A percentile compares a stretch with the other conserved stretches of the same genome.
These are phyloP conservation scores for Phytophthora pinifolia DNA, from an alignment of 352 stramenopile genomes.

Conservation along the genomic window DNA sequence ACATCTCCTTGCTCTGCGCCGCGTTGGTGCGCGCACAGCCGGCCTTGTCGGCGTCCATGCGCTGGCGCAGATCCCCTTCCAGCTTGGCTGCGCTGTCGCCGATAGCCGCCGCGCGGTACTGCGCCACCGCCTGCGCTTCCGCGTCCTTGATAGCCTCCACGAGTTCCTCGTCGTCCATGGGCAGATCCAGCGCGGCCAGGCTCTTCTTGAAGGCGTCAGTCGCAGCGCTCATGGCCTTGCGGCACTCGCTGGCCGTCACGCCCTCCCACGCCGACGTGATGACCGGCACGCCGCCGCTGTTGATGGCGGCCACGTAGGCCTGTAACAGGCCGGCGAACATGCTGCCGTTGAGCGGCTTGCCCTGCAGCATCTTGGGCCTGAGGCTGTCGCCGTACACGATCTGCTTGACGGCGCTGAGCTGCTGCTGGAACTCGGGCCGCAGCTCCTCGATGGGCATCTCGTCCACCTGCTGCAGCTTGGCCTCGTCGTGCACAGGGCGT, in stretches of 20 bases:
- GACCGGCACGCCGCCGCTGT: constrained; percentile 86
- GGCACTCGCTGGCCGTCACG: constrained; percentile 79
- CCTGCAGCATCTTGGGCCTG: constrained; percentile 83
- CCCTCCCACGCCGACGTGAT: constrained; percentile 89
- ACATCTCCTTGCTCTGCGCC: constrained; percentile 72
- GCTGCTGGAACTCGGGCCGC: constrained; percentile 74
- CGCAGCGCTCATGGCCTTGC: constrained; percentile 65
- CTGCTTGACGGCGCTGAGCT: constrained; percentile 64
- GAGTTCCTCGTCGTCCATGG: constrained; percentile 73
- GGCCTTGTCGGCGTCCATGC: constrained; percentile 72
- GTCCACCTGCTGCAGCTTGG: constrained; percentile 77
- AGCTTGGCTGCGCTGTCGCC: constrained; percentile 68
- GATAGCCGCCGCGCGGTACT: constrained; percentile 68
- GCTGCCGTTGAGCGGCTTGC: constrained; percentile 74
- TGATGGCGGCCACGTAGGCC: constrained; percentile 84
- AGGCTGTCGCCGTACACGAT: constrained; percentile 72
- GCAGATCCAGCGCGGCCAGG: constrained; percentile 59
- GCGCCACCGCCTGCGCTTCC: constrained; percentile 47
- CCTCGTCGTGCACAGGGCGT: constrained; percentile 79
- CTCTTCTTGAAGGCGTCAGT: constrained; percentile 67
- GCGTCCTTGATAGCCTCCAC: constrained; percentile 52
- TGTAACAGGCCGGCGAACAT: constrained; percentile 86
- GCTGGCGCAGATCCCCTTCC: constrained; percentile 60
- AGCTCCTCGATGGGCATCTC: constrained; percentile 62
- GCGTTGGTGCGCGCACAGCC: constrained; percentile 46